A percentile compares a stretch with the other conserved stretches of the same genome.
Conservation (phyloP, 768 basidiomycete species). For the Boletus tomentosulus region DNA sequence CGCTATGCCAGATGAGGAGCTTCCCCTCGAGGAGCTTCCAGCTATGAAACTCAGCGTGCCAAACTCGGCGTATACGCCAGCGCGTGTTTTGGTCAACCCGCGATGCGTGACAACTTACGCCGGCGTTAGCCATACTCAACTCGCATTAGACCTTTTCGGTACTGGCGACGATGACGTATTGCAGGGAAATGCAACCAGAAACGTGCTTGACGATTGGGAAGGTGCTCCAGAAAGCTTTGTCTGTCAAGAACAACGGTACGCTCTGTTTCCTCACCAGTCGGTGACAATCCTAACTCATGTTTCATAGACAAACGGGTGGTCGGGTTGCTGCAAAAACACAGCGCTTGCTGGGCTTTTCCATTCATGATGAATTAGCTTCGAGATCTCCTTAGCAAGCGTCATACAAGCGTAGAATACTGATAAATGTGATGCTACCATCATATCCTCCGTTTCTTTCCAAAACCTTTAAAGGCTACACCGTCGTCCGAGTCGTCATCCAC, state of each 20-base stretch:
- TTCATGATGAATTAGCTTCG: slow-evolving; percentile 61
- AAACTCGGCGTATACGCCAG: slow-evolving; percentile 83
- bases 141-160: slow-evolving; percentile 93
- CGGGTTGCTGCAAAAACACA: slow-evolving; percentile 87
- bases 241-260: slow-evolving; percentile 89
- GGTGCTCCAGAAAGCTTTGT: slow-evolving; percentile 97
- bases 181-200: slow-evolving; percentile 51
- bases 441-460: slow-evolving; percentile 33
- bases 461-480: slow-evolving; percentile 66
- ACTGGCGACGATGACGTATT: slow-evolving; percentile 58
- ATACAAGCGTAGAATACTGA: slow-evolving; percentile 1
- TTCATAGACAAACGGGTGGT: slow-evolving; percentile 75
- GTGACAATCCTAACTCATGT: background rate
- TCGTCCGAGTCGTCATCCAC: slow-evolving; percentile 71
- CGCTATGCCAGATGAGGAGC: slow-evolving; percentile 69
- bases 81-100: slow-evolving; percentile 92
- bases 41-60: slow-evolving; percentile 59
- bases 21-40: slow-evolving; percentile 26
- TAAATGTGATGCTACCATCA: slow-evolving; percentile 3
- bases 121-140: slow-evolving; percentile 92
- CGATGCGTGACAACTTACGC: slow-evolving; percentile 98
- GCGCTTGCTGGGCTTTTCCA: slow-evolving; percentile 75
- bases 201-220: slow-evolving; percentile 92
- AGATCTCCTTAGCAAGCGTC: background rate
- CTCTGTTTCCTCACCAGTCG: background rate